A percentile compares a stretch with the other conserved stretches of the same genome.
These are phyloP conservation scores for Solanum medicagineum DNA, from an alignment of 257 asterid species.

Conservation along the genomic window DNA sequence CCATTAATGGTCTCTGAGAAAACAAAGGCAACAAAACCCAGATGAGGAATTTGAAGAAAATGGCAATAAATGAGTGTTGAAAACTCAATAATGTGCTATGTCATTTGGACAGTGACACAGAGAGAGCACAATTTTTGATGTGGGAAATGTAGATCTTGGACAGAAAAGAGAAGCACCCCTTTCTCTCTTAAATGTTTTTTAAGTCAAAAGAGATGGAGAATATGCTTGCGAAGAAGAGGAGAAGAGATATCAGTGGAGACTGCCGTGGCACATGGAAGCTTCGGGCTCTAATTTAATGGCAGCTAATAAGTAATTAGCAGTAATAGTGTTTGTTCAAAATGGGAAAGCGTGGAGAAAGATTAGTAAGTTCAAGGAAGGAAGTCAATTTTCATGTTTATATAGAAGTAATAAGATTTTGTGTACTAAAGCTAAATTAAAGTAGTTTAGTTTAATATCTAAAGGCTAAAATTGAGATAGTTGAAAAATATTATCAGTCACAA, in stretches of 20 bases:
- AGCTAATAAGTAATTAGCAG: neutral
- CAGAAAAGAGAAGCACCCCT: slow-evolving; percentile 1
- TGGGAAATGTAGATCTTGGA: slow-evolving; percentile 33
- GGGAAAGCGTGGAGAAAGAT: neutral
- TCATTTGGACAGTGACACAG: neutral
- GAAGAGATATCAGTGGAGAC: slow-evolving; percentile 19
- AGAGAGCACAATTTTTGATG: neutral
- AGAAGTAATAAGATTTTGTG: neutral
- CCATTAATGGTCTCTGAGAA: slow-evolving; percentile 23
- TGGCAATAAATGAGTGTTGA: neutral
- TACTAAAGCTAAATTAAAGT: neutral
- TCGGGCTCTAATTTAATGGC: slow-evolving; percentile 5
- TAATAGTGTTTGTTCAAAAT: neutral
- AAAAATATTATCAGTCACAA: no score
- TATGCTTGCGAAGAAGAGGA: slow-evolving; percentile 2
- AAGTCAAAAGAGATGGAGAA: slow-evolving; percentile 7
- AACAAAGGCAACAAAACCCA: slow-evolving; percentile 11
- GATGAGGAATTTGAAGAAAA: slow-evolving; percentile 4
- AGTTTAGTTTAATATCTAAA: no score
- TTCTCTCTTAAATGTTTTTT: neutral
- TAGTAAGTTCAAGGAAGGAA: neutral
- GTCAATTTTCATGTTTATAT: neutral
- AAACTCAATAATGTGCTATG: neutral
- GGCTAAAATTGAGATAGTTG: no score
- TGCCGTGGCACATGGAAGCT: slow-evolving; percentile 32